Evolutionary conservation across 2,329 filamentous ascomycete species (phyloP), one percentile per base, ranked within the genome.

Genomic region (Monilinia aucupariae): DNA sequence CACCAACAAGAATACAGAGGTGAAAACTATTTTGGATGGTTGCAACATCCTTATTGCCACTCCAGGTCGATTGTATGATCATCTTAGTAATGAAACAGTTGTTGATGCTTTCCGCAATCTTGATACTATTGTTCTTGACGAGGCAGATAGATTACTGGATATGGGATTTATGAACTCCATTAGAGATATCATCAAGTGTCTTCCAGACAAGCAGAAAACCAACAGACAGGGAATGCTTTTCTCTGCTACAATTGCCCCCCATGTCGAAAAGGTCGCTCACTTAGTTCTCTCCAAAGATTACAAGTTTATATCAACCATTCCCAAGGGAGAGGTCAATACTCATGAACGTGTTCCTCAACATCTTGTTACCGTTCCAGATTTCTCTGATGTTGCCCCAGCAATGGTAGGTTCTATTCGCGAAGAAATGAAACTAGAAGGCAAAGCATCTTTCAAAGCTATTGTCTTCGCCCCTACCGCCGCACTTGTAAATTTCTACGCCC

Each of bases 131-230:
- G 92, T 97, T 68, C 87, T 99, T 53, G 94, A 99, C 71, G 94
- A 99, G 81, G 94, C 94, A 71, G 94, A 99, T 77, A 90, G 94
- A 71, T 97, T 99, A 90, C 84, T 99, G 74, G 94, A 99, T 79
- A 94, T 96, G 81, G 94, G 90, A 2, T 93, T 93, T 71, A 80
- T 87, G 63, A 79, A 80, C 43, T 87, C 86, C 62, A 81, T 93
- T 58, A 76, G 80, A 56, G 75, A 83, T 1, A 90, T 93, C 62
- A 77, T 85, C 62, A 64, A 73, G 0, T 72, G 77, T 50, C 81
- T 97, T 12, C 93, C 93, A 3, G 77, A 82, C 53, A 81, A 82
- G 8, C 70, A 74, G 0, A 76, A 86, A 59, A 84, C 87, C 65
- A 81, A 88, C 61, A 86, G 93, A 56, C 94, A 99, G 76, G 97